Evolutionary conservation across 2,329 filamentous ascomycete genomes (phyloP), one percentile per base, ranked within the genome.

Genomic region (Claviceps sp.): DNA sequence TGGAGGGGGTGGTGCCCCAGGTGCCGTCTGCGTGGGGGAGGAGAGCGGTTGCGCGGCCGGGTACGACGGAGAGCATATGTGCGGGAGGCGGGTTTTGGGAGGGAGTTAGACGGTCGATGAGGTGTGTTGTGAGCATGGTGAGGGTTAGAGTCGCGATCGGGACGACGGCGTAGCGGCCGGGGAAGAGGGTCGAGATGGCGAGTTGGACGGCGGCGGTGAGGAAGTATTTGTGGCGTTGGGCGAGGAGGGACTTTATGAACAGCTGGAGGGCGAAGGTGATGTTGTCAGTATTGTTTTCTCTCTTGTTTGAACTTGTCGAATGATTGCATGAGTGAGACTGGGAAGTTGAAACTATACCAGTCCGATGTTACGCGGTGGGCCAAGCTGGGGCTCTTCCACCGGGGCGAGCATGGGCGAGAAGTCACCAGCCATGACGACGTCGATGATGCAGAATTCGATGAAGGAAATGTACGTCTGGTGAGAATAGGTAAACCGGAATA

Each of bases 201-300:
- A 64, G 56, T 54, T 73, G 71, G 4, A 61, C 17, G 5, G 66
- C 22, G 16, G 68, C 69, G 11, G 68, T 69, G 16, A 66, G 47
- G 16, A 65, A 53, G 11, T 69, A 44, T 7, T 65, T 58, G 3
- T 63, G 65, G 7, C 61, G 62, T 11, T 67, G 57, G 2, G 60
- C 63, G 51, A 73, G 61, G 8, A 60, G 51, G 47, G 70, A 62
- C 55, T 70, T 70, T 46, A 50, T 10, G 19, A 43, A 4, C 22
- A 47, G 30, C 55, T 47, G 34, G 11, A 13, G 38, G 7, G 22
- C 14, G 5, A 16, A 17, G 50, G 14, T 34, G 41, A 22, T 17
- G n/a, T 14, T 5, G 11, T 43, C 4, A 17, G 8, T 22, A 5
- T 42, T 13, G 26, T n/a, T 30, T 52, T 42, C 13, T 0, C n/a